Base-by-base conservation (phyloP, 176 grass and related monocot genomes). In the Typha latifolia region DNA sequence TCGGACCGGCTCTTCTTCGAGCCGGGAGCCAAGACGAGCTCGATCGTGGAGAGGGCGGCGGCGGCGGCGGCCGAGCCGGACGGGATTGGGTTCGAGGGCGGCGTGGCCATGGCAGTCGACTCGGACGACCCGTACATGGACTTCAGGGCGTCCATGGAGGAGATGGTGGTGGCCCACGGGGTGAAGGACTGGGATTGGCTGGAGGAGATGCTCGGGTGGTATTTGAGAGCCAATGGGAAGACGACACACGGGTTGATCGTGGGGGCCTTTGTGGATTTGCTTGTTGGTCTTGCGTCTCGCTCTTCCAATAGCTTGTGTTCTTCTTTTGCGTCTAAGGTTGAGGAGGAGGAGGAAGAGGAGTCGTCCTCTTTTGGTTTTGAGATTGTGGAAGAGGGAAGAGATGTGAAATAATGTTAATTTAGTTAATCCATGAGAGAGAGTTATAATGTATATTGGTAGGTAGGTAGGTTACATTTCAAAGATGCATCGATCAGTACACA, bases 151-250 rank as follows among this genome's bases (percentile, higher is more conserved):
- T 95, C 90, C 31, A 95, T 95, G 82, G 71, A 77, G 61, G 86
- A 86, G 81, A 95, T 95, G 90, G 82, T 95, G 64, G 62, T 47
- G 48, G 82, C 77, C 47, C 66, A 86, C 57, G 90, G 90, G n/a
- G 61, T 78, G 16, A 77, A 80, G 47, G 74, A 78, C 76, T 89
- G 79, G 77, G 71, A 70, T 12, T 95, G 82, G 82, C 76, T 95
- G 3, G 86, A 95, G 76, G 63, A 89, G 72, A 95, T 95, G 90
- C 77, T 95, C 29, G 77, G 63, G 29, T 89, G 86, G 90, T 95
- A 86, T 72, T 71, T 95, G 11, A 83, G 73, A 1, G 71, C 81
- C 50, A 95, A 95, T 59, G 80, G 78, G 53, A 53, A 52, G 47
- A 72, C 75, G 49, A 82, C 80, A 61, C 90, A 89, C 77, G 75